These are phyloP conservation scores for Centaurea solstitialis DNA, from an alignment of 129 eudicot genomes.

Conservation along the genomic window DNA sequence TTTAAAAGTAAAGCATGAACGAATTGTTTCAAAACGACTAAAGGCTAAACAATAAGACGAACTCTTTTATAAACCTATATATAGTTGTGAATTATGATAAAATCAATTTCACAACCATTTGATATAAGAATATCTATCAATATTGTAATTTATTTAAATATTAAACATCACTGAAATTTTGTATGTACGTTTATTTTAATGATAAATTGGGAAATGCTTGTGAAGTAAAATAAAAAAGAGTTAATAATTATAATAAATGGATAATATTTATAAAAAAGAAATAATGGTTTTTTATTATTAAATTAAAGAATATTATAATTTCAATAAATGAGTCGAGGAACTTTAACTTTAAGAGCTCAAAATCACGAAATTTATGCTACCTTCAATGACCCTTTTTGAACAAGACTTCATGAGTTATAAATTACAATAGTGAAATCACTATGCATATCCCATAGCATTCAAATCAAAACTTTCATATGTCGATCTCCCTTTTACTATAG, in stretches of 20 bases:
- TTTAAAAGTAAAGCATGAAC: background rate
- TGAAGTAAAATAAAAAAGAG: no score
- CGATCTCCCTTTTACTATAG: no score
- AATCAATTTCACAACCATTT: background rate
- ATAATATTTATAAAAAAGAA: background rate
- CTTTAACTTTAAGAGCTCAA: constrained; percentile 3
- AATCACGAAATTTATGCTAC: constrained; percentile 8
- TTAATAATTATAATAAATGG: no score
- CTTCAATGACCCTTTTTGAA: background rate
- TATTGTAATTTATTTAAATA: no score
- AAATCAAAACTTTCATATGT: background rate
- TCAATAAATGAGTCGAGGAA: background rate
- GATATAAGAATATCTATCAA: no score
- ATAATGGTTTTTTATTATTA: background rate
- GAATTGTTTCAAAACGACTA: background rate
- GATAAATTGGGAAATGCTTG: no score
- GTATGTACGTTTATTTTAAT: no score
- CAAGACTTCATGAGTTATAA: background rate
- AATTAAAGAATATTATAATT: no score
- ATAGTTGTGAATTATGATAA: background rate
- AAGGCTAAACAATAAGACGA: background rate
- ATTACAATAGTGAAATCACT: background rate
- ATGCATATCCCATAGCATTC: background rate
- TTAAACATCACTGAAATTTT: no score
- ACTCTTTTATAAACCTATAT: background rate